A percentile compares a stretch with the other conserved stretches of the same genome.
Evolutionary conservation across 169 alveolate genomes (phyloP).

Genomic region (Theileria annulata): DNA sequence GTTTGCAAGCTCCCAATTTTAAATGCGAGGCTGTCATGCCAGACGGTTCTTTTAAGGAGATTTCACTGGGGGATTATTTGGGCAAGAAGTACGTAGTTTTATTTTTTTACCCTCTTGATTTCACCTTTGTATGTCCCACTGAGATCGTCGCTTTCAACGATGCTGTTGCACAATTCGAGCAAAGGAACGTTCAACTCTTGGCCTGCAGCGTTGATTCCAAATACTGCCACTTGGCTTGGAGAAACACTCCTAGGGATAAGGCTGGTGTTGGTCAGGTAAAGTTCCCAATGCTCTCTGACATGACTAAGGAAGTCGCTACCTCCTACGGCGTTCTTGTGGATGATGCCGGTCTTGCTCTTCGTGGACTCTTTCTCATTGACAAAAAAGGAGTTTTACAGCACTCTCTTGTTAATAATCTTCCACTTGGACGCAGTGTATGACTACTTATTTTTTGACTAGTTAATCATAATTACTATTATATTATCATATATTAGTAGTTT

Average conservation of each 20-base stretch:
- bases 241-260: constrained; percentile 89
- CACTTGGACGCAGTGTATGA: constrained; percentile 97
- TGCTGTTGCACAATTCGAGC: constrained; percentile 90
- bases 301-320: constrained; percentile 86
- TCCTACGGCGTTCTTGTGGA: constrained; percentile 91
- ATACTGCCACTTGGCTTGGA: constrained; percentile 95
- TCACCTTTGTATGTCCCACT: constrained; percentile 99
- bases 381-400: constrained; percentile 94
- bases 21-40: constrained; percentile 93
- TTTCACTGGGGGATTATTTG: constrained; percentile 88
- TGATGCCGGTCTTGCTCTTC: constrained; percentile 92
- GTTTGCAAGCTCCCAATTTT: constrained; percentile 94
- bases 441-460: not conserved
- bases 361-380: constrained; percentile 99
- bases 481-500: not conserved
- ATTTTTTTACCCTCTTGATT: constrained; percentile 99
- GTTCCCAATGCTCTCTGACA: constrained; percentile 93
- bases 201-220: constrained; percentile 97
- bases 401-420: constrained; percentile 92
- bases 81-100: constrained; percentile 93
- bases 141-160: constrained; percentile 95
- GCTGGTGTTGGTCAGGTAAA: constrained; percentile 97
- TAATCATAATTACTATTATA: not conserved
- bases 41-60: constrained; percentile 88
- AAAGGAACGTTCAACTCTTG: constrained; percentile 87